phyloP scores from a whole-genome alignment of 371 early-diverging fungal genomes.

The Rhizopus arrhizus region DNA sequence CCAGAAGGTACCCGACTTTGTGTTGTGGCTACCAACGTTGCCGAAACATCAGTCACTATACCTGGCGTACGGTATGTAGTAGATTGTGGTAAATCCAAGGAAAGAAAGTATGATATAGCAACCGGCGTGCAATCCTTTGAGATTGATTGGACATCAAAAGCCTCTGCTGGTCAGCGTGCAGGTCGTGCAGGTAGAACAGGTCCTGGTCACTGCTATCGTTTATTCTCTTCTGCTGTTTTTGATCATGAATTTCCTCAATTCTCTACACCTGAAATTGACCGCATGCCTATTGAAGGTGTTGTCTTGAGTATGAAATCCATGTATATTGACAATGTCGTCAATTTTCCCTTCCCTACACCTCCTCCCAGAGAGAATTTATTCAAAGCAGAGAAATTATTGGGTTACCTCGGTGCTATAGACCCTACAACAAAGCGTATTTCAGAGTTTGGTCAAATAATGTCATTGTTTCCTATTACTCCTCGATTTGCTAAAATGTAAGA shows the following conservation, averaged over 20 bases:
- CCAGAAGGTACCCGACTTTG: conserved; percentile 90
- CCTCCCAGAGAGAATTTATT: conserved; percentile 69
- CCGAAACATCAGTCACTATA: conserved; percentile 99
- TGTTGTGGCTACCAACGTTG: conserved; percentile 98
- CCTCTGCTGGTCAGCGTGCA: conserved; percentile 94
- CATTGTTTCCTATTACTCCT: conserved; percentile 93
- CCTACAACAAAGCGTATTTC: conserved; percentile 74
- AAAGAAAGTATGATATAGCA: conserved; percentile 77
- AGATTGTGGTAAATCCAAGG: conserved; percentile 96
- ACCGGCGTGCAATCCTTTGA: conserved; percentile 89
- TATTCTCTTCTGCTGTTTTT: conserved; percentile 95
- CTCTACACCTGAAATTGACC: conserved; percentile 91
- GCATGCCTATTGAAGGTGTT: conserved; percentile 94
- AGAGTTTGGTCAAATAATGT: conserved; percentile 86
- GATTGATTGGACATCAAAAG: conserved; percentile 92
- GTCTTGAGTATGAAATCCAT: conserved; percentile 96
- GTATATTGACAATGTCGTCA: conserved; percentile 90
- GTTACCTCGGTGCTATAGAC: conserved; percentile 77
- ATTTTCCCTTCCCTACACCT: conserved; percentile 96
- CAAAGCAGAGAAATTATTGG: conserved; percentile 74
- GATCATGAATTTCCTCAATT: conserved; percentile 88
- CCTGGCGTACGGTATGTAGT: conserved; percentile 97
- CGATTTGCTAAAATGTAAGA: conserved; percentile 90
- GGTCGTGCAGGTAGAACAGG: conserved; percentile 99
- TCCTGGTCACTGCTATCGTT: conserved; percentile 96